phyloP scores from a whole-genome alignment of 805 yeast genomes.

The Kurtzmaniella cleridarum region DNA sequence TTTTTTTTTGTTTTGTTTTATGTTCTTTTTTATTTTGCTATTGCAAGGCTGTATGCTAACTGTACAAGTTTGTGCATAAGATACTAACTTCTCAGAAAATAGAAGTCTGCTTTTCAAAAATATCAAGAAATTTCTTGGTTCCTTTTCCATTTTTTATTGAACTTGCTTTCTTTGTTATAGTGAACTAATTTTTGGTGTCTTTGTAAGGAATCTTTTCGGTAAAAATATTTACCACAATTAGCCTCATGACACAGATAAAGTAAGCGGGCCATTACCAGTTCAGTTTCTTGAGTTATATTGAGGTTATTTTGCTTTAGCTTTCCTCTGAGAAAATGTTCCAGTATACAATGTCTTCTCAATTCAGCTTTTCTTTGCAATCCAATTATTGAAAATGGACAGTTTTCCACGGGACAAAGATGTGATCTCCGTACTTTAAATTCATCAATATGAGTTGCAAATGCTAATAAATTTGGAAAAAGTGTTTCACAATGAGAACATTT shows the following conservation, averaged over 20 bases:
- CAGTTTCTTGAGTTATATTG: not conserved
- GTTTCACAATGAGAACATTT: conserved; percentile 8
- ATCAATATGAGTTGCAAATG: conserved; percentile 18
- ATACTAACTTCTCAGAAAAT: no score
- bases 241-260: conserved; percentile 14
- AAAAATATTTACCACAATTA: conserved; percentile 44
- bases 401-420: conserved; percentile 21
- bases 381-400: conserved; percentile 25
- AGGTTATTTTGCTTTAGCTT: conserved; percentile 3
- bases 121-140: no score
- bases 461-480: conserved; percentile 6
- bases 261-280: conserved; percentile 5
- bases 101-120: no score
- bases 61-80: no score
- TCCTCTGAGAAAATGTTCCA: conserved; percentile 4
- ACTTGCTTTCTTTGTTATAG: conserved; percentile 15
- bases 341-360: conserved; percentile 21
- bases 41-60: no score
- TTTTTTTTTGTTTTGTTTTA: no score
- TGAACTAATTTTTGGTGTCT: conserved; percentile 53
- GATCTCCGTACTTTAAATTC: conserved; percentile 9
- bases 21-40: no score
- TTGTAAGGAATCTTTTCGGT: conserved; percentile 47
- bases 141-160: not conserved
- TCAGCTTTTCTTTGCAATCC: conserved; percentile 25